Evolutionary conservation across 139 green algal genomes (phyloP), one percentile per base, ranked within the genome.

Genomic region (Micractinium sp.): DNA sequence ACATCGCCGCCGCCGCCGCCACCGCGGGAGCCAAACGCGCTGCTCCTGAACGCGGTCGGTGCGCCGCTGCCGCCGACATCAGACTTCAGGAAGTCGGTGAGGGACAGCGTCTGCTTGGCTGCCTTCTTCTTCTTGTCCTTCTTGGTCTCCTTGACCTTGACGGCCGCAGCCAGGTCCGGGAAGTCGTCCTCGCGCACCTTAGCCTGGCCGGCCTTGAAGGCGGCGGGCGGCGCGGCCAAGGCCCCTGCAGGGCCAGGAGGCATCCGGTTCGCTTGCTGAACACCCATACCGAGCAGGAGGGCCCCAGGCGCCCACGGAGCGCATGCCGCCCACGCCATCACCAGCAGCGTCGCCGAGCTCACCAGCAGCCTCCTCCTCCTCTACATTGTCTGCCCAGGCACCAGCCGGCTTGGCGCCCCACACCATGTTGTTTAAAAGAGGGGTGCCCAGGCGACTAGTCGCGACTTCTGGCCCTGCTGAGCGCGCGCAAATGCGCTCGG

Each of bases 51-150:
- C 2, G 77, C 76, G 14, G 76, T 23, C 2, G 36, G 27, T 38
- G 16, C 15, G 35, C 29, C 29, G 33, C 82, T 66, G 66, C 82
- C 82, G 61, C 82, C 83, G 38, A 80, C 83, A 53, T 80, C 83
- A 19, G 67, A 81, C 83, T 87, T 87, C 39, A 95, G 53, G 73
- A 98, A 98, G 5, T 97, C 96, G 20, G 39, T 87, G 73, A 98
- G 86, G 36, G 41, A 88, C 74, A 98, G 90, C 35, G 92, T 88
- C 74, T 92, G 91, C 88, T 94, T 86, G n/a, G 81, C n/a, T 25
- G 63, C 81, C 56, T 87, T 96, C 67, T 95, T 94, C 81, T 98
- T 97, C 81, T 95, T 95, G 18, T 94, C 93, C 74, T 95, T 94
- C 81, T 95, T 96, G 80, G 88, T 87, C 19, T 93, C 86, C 85